Evolutionary conservation across 441 rosid genomes (phyloP), one percentile per base, ranked within the genome.

Genomic region (Erysimum cheiri): DNA sequence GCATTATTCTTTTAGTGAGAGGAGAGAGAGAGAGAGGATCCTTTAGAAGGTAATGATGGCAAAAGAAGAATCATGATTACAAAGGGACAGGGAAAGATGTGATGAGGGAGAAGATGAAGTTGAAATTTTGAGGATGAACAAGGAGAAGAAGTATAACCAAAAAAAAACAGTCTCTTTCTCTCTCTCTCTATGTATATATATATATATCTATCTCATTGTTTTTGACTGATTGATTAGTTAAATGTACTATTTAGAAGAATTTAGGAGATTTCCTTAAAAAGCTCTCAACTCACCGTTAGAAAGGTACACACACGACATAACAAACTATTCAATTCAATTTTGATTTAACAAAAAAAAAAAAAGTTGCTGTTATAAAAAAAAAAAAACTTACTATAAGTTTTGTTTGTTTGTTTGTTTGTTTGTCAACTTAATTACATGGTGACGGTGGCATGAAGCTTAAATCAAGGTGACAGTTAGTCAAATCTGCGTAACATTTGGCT

Each of bases 11-110:
- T 43, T 15, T 24, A 41, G 63, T 72, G 73, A 67, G 73, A 24
- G 59, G 44, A 60, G 44, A 22, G 24, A 60, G 44, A 75, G 72
- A 77, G 70, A 70, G 73, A 76, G 76, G 5, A 10, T 64, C 59
- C 58, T 78, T 87, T 81, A 70, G 78, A 73, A 74, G 59, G 91
- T 69, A 83, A 87, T 87, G 89, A 88, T 88, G 85, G 75, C 88
- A 66, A 50, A 67, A 70, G 83, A 70, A 71, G 83, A 80, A 72
- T 81, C 95, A 85, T 87, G 72, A 87, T 88, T 87, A 81, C 92
- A 54, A 71, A 69, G 72, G 84, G 78, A 77, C 81, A 85, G 79
- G 58, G 73, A 60, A 81, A 50, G 77, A 78, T 53, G 83, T 64
- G 80, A 74, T 56, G 75, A 73, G 67, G 74, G 71, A 57, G 76